Percentiles rank a stretch among this genome's conserved stretches.
Conservation (phyloP, 345 rosid genomes). For the Laguncularia racemosa region DNA sequence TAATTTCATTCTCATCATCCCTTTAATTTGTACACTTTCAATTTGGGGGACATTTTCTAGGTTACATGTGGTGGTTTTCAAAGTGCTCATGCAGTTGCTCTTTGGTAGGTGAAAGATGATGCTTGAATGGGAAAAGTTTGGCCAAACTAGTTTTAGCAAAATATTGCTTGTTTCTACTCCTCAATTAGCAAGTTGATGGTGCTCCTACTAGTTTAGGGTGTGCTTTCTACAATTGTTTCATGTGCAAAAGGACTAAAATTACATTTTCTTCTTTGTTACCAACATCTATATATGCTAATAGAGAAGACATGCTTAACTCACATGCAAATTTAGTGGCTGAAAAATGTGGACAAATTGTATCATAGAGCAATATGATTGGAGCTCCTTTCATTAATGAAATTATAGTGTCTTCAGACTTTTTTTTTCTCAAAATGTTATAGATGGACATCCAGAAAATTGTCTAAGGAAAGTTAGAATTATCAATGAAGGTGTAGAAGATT, state of each 20-base stretch:
- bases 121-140: too few species aligned
- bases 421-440: slow-evolving; percentile 13
- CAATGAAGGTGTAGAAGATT: slow-evolving; percentile 87
- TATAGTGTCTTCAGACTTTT: slow-evolving; percentile 12
- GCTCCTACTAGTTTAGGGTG: background rate
- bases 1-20: background rate
- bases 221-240: slow-evolving; percentile 61
- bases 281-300: slow-evolving; percentile 52
- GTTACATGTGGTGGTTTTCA: slow-evolving; percentile 96
- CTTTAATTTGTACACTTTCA: slow-evolving; percentile 17
- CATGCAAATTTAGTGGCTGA: slow-evolving; percentile 58
- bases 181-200: background rate
- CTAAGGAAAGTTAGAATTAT: slow-evolving; percentile 52
- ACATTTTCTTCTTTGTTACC: slow-evolving; percentile 72
- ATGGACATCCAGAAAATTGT: slow-evolving; percentile 7
- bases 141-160: too few species aligned
- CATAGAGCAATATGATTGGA: slow-evolving; percentile 46
- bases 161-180: background rate
- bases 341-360: slow-evolving; percentile 29
- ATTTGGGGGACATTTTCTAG: slow-evolving; percentile 39
- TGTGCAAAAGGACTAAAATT: slow-evolving; percentile 83
- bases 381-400: slow-evolving; percentile 16
- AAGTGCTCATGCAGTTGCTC: slow-evolving; percentile 87
- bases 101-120: slow-evolving; percentile 43
- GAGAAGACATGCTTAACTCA: slow-evolving; percentile 48